A percentile compares a stretch with the other conserved stretches of the same genome.
Conservation (phyloP, 1,284 basidiomycete genomes). For the Leccinum pachyderme region DNA sequence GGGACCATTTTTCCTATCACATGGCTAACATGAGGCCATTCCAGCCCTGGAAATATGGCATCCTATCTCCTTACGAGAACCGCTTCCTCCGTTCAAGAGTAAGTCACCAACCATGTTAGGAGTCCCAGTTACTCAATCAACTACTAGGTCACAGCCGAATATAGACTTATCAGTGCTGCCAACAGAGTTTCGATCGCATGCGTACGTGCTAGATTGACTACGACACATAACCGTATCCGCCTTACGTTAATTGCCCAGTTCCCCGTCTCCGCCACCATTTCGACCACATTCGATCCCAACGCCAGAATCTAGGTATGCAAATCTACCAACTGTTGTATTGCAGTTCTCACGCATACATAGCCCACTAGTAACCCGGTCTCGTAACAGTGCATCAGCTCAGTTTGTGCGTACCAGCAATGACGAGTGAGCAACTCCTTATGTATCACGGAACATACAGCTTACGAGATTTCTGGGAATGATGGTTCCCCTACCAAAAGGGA, state of each 20-base stretch:
- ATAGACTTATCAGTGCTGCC: constrained; percentile 18
- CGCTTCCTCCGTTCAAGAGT: constrained; percentile 47
- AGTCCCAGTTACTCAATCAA: not conserved
- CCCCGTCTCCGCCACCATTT: constrained; percentile 19
- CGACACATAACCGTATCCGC: not conserved
- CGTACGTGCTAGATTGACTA: constrained; percentile 15
- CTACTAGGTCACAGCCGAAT: constrained; percentile 12
- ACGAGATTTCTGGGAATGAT: constrained; percentile 11
- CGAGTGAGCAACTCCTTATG: constrained; percentile 12
- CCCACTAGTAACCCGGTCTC: constrained; percentile 24
- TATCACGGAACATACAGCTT: constrained; percentile 1
- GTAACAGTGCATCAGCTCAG: constrained; percentile 8
- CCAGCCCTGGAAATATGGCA: constrained; percentile 49
- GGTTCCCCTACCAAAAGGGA: constrained; percentile 3
- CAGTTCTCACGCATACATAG: constrained; percentile 18
- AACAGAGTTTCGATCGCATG: constrained; percentile 18
- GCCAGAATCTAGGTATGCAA: constrained; percentile 44
- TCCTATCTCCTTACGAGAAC: constrained; percentile 44
- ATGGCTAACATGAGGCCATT: constrained; percentile 10
- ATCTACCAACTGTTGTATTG: not conserved
- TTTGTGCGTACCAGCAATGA: constrained; percentile 1
- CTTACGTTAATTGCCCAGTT: constrained; percentile 15
- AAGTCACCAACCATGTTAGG: constrained; percentile 14
- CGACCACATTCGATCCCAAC: constrained; percentile 49
- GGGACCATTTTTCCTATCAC: constrained; percentile 4